Base-by-base conservation (phyloP, 768 basidiomycete species). In the Lactarius akahatsu region DNA sequence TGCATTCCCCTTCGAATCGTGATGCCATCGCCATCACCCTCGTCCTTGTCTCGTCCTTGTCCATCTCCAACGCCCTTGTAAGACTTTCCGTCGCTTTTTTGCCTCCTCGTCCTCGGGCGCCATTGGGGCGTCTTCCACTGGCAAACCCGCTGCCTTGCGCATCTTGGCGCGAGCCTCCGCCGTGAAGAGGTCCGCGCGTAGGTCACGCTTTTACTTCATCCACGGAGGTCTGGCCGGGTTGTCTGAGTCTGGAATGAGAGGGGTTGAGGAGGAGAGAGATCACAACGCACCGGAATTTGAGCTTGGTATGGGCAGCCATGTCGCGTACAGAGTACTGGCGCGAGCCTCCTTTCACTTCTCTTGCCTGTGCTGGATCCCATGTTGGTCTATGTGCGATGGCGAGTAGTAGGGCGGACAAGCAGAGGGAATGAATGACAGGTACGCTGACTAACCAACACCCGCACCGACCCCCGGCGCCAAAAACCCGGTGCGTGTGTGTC, bases 321-420 rank as follows among this genome's bases (percentile, higher is more conserved):
- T 97, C 94, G 68, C 92, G 86, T 73, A 92, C 90, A 5, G 94
- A 96, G 79, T 89, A 94, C 74, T 96, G 94, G 65, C 93, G 86
- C 60, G 94, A 95, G 65, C 93, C 94, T 4, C 91, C 91, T 75
- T 92, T 94, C 68, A 94, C 88, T 78, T 97, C 94, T 72, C 87
- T 86, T 40, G 92, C 96, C 77, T 96, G 92, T 0, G 96, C 95
- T 2, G 96, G 96, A 71, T 96, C 92, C 96, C 96, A 98, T 86
- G 93, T 96, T 72, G 93, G 93, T 79, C 93, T 87, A 76, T 95
- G 93, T 4, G 92, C 92, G 91, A 64, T 68, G 47, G 18, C 4
- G 32, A 40, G 23, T 36, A 40, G 23, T 36, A 18, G 23, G 57
- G 20, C 23, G 16, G 36, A 50, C 23, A 23, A 11, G n/a, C 9